Conservation (phyloP, 495 filamentous ascomycete genomes). For the Staphylotrichum longicolle region DNA sequence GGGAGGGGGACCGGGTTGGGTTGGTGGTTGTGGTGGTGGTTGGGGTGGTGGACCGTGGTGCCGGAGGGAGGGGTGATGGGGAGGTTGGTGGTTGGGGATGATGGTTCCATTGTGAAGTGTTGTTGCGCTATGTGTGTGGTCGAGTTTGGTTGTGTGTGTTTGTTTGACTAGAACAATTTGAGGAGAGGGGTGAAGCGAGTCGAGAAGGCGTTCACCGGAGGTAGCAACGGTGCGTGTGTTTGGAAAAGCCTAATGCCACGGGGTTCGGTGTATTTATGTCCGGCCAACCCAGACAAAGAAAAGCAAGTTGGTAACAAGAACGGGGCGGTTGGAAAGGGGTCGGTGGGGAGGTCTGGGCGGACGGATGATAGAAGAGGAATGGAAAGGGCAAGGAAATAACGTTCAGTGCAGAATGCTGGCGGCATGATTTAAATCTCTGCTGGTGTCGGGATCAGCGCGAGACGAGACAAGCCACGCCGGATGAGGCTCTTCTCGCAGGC, state of each 20-base stretch:
- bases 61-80: conserved; percentile 6
- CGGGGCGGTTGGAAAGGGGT: background rate
- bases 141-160: background rate
- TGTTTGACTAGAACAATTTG: background rate
- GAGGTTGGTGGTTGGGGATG: background rate
- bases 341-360: background rate
- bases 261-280: background rate
- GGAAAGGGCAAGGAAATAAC: background rate
- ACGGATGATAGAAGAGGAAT: too few species aligned
- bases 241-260: too few species aligned
- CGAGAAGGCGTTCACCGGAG: too few species aligned
- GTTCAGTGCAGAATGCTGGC: too few species aligned
- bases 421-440: too few species aligned
- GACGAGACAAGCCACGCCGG: background rate
- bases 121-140: background rate
- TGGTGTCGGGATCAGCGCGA: background rate
- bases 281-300: background rate
- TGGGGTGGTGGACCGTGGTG: conserved; percentile 1
- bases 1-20: conserved; percentile 25
- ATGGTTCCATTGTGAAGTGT: background rate
- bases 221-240: too few species aligned
- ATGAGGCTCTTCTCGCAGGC: conserved; percentile 10
- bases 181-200: too few species aligned
- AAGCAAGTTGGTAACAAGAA: background rate
- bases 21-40: conserved; percentile 6